A percentile compares a stretch with the other conserved stretches of the same genome.
phyloP scores from a whole-genome alignment of 108 stramenopile genomes.

The Asterionellopsis glacialis region DNA sequence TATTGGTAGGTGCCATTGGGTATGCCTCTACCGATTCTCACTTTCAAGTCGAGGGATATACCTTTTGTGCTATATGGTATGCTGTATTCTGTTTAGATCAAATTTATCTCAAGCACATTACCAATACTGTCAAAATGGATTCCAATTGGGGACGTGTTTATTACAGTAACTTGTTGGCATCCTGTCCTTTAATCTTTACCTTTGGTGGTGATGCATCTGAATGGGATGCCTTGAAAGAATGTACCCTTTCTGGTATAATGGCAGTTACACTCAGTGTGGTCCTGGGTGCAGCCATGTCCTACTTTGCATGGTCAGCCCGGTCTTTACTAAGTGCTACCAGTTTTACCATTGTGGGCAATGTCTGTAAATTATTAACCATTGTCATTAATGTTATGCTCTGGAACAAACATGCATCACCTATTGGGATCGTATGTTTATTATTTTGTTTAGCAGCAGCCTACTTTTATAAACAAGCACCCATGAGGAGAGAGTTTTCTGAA shows the following conservation, averaged over 20 bases:
- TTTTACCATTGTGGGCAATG: conserved; percentile 63
- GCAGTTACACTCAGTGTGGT: conserved; percentile 44
- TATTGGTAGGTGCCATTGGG: conserved; percentile 67
- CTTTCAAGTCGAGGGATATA: conserved; percentile 44
- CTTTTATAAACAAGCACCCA: conserved; percentile 83
- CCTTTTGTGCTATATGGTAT: conserved; percentile 56
- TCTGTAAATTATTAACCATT: conserved; percentile 85
- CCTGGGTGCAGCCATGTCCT: conserved; percentile 52
- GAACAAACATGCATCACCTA: conserved; percentile 86
- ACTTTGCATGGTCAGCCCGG: conserved; percentile 62
- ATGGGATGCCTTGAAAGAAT: conserved; percentile 30
- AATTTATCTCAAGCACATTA: conserved; percentile 66
- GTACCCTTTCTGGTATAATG: conserved; percentile 18
- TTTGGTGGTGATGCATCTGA: conserved; percentile 30
- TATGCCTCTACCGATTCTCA: conserved; percentile 68
- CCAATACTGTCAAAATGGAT: conserved; percentile 65
- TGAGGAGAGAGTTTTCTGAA: conserved; percentile 21
- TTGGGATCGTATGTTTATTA: conserved; percentile 69
- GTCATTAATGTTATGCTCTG: conserved; percentile 77
- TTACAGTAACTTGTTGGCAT: conserved; percentile 58
- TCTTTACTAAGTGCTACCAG: conserved; percentile 51
- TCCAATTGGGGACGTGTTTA: conserved; percentile 61
- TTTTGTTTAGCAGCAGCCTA: conserved; percentile 83
- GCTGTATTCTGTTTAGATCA: conserved; percentile 54
- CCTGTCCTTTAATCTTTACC: conserved; percentile 43